Percentiles rank a stretch among this genome's conserved stretches.
phyloP scores from a whole-genome alignment of 192 early-diverging fungal genomes.

The Neocallimastix lanati region DNA sequence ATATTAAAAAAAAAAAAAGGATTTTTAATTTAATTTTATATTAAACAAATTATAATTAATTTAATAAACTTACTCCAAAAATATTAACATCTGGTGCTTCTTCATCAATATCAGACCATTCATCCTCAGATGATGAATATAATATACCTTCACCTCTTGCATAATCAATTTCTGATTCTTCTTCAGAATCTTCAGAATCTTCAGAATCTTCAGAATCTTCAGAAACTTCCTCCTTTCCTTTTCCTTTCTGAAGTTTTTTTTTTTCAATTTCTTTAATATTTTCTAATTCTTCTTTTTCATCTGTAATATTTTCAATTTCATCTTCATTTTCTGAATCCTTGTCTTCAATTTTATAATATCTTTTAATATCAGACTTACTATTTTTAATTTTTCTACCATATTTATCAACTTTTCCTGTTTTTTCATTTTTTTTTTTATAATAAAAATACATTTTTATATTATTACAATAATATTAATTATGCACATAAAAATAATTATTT shows the following conservation, averaged over 20 bases:
- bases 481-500: too few species aligned
- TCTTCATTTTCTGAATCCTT: constrained; percentile 13
- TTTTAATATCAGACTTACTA: constrained; percentile 35
- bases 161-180: constrained; percentile 19
- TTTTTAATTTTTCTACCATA: constrained; percentile 44
- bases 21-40: too few species aligned
- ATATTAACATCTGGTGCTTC: constrained; percentile 14
- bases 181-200: neutral
- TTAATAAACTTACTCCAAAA: constrained; percentile 18
- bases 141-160: constrained; percentile 66
- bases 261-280: neutral
- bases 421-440: too few species aligned
- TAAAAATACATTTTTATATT: too few species aligned
- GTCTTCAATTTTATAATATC: constrained; percentile 41
- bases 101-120: constrained; percentile 15
- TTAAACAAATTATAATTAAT: too few species aligned
- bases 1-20: too few species aligned
- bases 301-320: constrained; percentile 10
- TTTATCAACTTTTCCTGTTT: constrained; percentile 51
- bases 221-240: constrained; percentile 7
- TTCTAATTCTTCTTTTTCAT: neutral
- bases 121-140: constrained; percentile 38
- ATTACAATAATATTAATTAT: too few species aligned
- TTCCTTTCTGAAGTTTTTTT: constrained; percentile 39
- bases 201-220: constrained; percentile 17